Conservation (phyloP, 2,329 filamentous ascomycete species). For the Aspergillus terreus region DNA sequence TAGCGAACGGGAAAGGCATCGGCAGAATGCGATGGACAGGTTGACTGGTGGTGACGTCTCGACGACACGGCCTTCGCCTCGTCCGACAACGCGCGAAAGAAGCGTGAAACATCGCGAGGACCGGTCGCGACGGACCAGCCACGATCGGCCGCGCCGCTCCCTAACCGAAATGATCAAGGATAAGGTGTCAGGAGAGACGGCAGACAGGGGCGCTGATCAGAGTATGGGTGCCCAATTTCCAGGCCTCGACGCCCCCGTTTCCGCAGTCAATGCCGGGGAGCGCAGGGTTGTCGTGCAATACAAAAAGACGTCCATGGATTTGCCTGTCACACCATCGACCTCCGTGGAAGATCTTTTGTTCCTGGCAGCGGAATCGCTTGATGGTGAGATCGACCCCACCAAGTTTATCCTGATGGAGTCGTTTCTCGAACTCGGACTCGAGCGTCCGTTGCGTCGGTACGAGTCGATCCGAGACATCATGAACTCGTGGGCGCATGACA, state of each 20-base stretch:
- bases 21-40: constrained; percentile 32
- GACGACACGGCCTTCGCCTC: constrained; percentile 4
- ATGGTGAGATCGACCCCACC: constrained; percentile 60
- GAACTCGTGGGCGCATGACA: constrained; percentile 87
- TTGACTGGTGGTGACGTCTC: constrained; percentile 26
- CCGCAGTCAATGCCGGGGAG: constrained; percentile 75
- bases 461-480: constrained; percentile 82
- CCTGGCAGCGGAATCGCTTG: constrained; percentile 61
- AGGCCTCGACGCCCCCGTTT: constrained; percentile 70
- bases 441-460: constrained; percentile 78
- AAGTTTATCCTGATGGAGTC: constrained; percentile 72
- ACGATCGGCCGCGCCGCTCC: constrained; percentile 20
- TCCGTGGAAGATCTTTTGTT: constrained; percentile 70
- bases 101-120: constrained; percentile 8
- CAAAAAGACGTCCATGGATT: constrained; percentile 62
- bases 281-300: constrained; percentile 71
- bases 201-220: constrained; percentile 9
- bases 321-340: constrained; percentile 73
- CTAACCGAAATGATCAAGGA: constrained; percentile 27
- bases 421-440: constrained; percentile 71
- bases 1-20: constrained; percentile 18
- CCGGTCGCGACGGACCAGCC: neutral
- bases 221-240: constrained; percentile 34
- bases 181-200: constrained; percentile 9
- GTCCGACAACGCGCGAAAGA: constrained; percentile 11